Evolutionary conservation across 208 protist species (phyloP).

Genomic region (Trypanosoma caninum): DNA sequence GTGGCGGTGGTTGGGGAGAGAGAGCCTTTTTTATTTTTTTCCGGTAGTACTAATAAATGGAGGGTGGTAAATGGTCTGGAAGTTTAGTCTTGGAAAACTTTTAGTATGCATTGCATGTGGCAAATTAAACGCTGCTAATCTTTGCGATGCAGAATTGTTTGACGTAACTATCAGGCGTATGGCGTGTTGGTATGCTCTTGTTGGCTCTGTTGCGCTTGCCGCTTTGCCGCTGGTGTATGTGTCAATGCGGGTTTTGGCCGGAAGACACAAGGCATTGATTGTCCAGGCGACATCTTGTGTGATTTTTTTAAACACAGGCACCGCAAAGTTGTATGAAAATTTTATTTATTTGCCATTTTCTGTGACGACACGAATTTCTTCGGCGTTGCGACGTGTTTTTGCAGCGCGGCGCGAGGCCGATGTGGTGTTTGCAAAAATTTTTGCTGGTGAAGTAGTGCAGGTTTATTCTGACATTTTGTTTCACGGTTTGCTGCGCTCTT

Average conservation of each 20-base stretch:
- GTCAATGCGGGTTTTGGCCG: conserved; percentile 22
- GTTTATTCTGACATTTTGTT: conserved; percentile 11
- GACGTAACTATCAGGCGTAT: conserved; percentile 19
- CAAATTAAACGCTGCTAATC: background rate
- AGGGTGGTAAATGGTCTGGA: no score
- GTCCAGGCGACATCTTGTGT: conserved; percentile 25
- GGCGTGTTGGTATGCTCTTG: conserved; percentile 32
- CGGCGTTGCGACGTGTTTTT: conserved; percentile 11
- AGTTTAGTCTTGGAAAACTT: conserved; percentile 11
- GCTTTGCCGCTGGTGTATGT: conserved; percentile 33
- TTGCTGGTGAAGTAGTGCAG: conserved; percentile 14
- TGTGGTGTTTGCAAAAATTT: conserved; percentile 24
- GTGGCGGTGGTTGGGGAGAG: background rate
- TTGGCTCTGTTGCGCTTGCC: conserved; percentile 28
- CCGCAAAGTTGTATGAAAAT: conserved; percentile 6
- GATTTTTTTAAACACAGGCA: conserved; percentile 17
- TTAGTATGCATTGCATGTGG: conserved; percentile 14
- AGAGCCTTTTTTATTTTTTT: background rate
- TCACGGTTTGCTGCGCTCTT: conserved; percentile 5
- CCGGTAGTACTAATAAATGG: no score
- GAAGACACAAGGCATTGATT: conserved; percentile 25
- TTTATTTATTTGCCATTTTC: conserved; percentile 11
- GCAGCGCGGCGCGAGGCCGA: conserved; percentile 25
- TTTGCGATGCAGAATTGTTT: conserved; percentile 6
- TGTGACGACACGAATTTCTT: conserved; percentile 14